phyloP scores from a whole-genome alignment of 164 flowering plant genomes.

The Annona squamosa region DNA sequence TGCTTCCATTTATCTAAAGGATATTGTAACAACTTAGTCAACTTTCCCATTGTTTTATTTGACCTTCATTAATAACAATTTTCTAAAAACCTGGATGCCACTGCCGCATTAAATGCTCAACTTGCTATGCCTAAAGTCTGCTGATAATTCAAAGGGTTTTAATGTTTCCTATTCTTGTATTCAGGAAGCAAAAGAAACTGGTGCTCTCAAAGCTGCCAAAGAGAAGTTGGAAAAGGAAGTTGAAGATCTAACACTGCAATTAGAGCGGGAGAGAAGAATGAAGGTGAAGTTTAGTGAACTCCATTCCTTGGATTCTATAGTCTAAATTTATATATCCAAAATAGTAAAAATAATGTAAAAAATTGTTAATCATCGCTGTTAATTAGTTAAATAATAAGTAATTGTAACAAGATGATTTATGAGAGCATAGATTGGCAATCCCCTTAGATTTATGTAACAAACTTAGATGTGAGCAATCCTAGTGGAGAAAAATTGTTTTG shows the following conservation, averaged over 20 bases:
- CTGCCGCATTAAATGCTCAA: background rate
- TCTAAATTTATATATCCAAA: background rate
- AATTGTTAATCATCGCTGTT: background rate
- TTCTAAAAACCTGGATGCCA: background rate
- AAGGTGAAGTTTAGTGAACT: slow-evolving; percentile 39
- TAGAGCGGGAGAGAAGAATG: slow-evolving; percentile 91
- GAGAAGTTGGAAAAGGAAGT: slow-evolving; percentile 96
- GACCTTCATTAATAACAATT: background rate
- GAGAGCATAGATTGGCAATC: background rate
- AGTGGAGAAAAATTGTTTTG: too few species aligned
- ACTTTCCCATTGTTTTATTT: background rate
- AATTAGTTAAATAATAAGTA: background rate
- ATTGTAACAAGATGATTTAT: background rate
- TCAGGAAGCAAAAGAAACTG: slow-evolving; percentile 96
- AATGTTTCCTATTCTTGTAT: slow-evolving; percentile 2
- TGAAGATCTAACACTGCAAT: slow-evolving; percentile 90
- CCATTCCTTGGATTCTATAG: background rate
- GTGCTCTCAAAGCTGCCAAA: slow-evolving; percentile 97
- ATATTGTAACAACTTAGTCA: background rate
- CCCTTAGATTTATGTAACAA: background rate
- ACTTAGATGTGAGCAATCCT: background rate
- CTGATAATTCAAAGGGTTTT: background rate
- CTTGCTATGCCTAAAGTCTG: background rate
- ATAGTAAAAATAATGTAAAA: background rate
- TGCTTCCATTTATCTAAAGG: background rate